Evolutionary conservation across 78 protist species (phyloP), one percentile per base, ranked within the genome.

Genomic region (Dictyostelium citrinum): DNA sequence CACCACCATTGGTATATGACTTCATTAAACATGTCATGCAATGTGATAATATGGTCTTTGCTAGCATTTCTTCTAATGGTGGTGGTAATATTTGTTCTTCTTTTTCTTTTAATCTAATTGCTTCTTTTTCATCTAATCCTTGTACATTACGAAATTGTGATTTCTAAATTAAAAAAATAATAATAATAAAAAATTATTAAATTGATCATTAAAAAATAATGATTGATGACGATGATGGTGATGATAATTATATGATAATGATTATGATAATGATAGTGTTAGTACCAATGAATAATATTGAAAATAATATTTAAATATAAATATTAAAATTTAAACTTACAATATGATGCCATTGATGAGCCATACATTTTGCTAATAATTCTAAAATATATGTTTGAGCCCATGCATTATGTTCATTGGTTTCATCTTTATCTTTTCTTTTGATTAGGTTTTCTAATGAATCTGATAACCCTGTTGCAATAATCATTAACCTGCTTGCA

Each of bases 81-180:
- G 95, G 95, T 51, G 95, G 95, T 78, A 88, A 67, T 29, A 88
- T 88, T 67, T 88, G 93, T 78, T 88, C 93, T 74, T 88, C 93
- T 46, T 88, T 88, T 79, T 88, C 93, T 55, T 88, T 88, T 46
- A 88, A 78, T 88, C 93, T 88, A 35, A 88, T 78, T 31, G 93
- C 93, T 78, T 88, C 93, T 49, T 88, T 88, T 79, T 88, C 93
- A 46, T 88, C 93, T 31, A 88, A 67, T 78, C 93, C 84, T 78
- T 88, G 93, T 46, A 88, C 93, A 88, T 88, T 85, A 64, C 84
- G 81, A 88, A 88, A 88, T 88, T 88, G 93, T 64, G 84, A 78
- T 76, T 77, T 86, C 93, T 86, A 45, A 29, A 64, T 10, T 29
- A 35, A 27, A 27, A 16, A 4, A 64, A n/a, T 6, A 22, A 64